phyloP scores from a whole-genome alignment of 306 rosid genomes.

The Prunus mongolica region DNA sequence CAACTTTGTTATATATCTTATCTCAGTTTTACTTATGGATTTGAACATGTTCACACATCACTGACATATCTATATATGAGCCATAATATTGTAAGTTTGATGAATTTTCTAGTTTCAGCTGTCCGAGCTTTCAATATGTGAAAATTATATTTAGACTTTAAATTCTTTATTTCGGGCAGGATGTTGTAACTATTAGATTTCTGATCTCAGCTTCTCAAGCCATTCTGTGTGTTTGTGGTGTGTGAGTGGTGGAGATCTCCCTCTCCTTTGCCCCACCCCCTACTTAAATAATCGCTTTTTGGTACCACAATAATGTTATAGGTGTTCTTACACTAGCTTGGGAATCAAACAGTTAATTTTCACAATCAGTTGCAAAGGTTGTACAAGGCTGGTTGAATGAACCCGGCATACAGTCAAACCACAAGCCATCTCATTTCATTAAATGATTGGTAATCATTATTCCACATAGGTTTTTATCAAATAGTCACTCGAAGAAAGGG shows the following conservation, averaged over 20 bases:
- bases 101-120: background rate
- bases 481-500: background rate
- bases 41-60: background rate
- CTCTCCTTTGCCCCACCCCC: background rate
- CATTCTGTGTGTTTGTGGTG: background rate
- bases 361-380: background rate
- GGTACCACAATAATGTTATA: background rate
- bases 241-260: background rate
- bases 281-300: background rate
- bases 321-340: background rate
- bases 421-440: background rate
- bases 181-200: background rate
- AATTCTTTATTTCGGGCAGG: background rate
- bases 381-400: background rate
- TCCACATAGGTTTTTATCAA: background rate
- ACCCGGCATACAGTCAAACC: background rate
- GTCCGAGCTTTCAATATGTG: background rate
- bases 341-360: background rate
- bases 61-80: background rate
- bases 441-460: background rate
- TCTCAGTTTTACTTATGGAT: background rate
- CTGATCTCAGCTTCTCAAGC: background rate
- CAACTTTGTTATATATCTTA: background rate
- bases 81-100: background rate
- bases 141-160: background rate